A percentile compares a stretch with the other conserved stretches of the same genome.
Evolutionary conservation across 2,329 filamentous ascomycete species (phyloP).

Genomic region (Sphaceloma murrayae): DNA sequence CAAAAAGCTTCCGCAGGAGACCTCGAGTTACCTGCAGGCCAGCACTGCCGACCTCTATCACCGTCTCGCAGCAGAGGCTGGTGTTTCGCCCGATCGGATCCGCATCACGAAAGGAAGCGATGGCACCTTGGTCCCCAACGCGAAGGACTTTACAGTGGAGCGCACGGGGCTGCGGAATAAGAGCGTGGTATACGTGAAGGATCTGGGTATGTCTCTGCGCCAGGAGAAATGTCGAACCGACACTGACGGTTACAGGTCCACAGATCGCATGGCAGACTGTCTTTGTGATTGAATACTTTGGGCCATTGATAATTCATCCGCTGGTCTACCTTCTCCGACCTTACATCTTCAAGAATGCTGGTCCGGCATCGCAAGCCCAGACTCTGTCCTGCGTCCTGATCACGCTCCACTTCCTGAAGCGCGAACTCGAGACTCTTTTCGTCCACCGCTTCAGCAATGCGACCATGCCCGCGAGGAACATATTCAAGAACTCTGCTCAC

Average conservation of each 20-base stretch:
- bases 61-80: constrained; percentile 45
- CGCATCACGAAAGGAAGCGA: constrained; percentile 57
- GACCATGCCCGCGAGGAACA: constrained; percentile 85
- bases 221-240: not conserved
- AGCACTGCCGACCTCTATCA: constrained; percentile 48
- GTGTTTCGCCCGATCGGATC: constrained; percentile 49
- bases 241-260: constrained; percentile 47
- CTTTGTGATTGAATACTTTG: constrained; percentile 90
- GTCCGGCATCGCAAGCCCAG: constrained; percentile 55
- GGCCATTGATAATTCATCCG: constrained; percentile 79
- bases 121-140: constrained; percentile 49
- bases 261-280: constrained; percentile 91
- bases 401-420: constrained; percentile 80
- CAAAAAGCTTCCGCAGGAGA: constrained; percentile 48
- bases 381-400: constrained; percentile 65
- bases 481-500: constrained; percentile 90
- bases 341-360: constrained; percentile 53
- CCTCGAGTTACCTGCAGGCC: constrained; percentile 43
- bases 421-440: constrained; percentile 87
- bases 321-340: constrained; percentile 61
- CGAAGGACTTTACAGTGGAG: constrained; percentile 42
- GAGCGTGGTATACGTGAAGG: constrained; percentile 72
- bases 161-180: constrained; percentile 49
- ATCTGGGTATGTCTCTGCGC: constrained; percentile 56
- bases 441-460: constrained; percentile 90